Evolutionary conservation across 352 stramenopile species (phyloP).

Genomic region (Globisporangium nunn): DNA sequence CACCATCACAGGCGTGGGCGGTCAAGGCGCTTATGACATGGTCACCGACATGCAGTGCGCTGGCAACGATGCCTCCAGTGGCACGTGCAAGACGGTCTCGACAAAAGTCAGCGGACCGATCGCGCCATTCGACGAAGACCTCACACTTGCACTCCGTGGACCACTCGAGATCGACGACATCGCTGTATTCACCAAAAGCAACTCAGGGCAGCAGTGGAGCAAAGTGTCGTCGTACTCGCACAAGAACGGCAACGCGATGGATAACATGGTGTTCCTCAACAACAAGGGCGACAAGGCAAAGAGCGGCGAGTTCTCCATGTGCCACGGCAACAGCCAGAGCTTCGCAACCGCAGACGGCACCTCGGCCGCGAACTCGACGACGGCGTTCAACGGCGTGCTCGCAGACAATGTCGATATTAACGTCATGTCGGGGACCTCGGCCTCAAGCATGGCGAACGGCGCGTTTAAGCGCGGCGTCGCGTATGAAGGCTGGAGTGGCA

Average conservation of each 20-base stretch:
- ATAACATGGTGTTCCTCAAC: slow-evolving; percentile 53
- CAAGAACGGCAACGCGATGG: slow-evolving; percentile 5
- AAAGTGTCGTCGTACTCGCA: slow-evolving; percentile 25
- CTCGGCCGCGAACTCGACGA: slow-evolving; percentile 4
- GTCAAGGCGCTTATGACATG: slow-evolving; percentile 24
- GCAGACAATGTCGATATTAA: slow-evolving; percentile 34
- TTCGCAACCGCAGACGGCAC: slow-evolving; percentile 28
- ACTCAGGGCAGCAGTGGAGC: slow-evolving; percentile 9
- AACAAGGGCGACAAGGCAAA: slow-evolving; percentile 30
- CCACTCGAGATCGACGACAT: slow-evolving; percentile 37
- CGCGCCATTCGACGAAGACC: slow-evolving; percentile 36
- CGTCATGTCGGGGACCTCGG: slow-evolving; percentile 28
- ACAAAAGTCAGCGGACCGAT: slow-evolving; percentile 23
- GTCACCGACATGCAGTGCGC: slow-evolving; percentile 25
- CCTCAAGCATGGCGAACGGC: slow-evolving; percentile 13
- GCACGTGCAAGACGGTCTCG: slow-evolving; percentile 13
- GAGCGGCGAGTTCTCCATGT: slow-evolving; percentile 33
- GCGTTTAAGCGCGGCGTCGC: slow-evolving; percentile 22
- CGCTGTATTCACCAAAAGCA: slow-evolving; percentile 22
- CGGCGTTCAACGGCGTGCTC: slow-evolving; percentile 22
- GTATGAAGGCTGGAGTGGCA: slow-evolving; percentile 25
- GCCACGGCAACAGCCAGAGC: slow-evolving; percentile 35
- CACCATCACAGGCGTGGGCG: slow-evolving; percentile 23
- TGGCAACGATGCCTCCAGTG: slow-evolving; percentile 6
- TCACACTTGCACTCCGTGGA: slow-evolving; percentile 32